phyloP scores from a whole-genome alignment of 2,329 filamentous ascomycete genomes.

The Coniochaeta sp. region DNA sequence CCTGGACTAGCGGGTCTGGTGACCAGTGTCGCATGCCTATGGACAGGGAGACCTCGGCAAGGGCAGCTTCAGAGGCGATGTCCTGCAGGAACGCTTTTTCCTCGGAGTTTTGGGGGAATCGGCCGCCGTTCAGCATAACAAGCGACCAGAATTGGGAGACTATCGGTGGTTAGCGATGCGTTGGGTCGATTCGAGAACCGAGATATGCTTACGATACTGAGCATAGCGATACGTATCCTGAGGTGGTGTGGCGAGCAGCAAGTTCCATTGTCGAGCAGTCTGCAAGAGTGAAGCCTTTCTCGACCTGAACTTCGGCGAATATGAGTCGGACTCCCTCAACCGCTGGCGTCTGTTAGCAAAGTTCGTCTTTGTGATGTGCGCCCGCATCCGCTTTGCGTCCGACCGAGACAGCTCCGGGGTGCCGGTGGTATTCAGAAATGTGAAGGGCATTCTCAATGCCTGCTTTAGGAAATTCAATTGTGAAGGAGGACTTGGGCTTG shows the following conservation, averaged over 20 bases:
- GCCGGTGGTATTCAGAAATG: conserved; percentile 12
- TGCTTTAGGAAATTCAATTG: conserved; percentile 10
- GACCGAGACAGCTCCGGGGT: conserved; percentile 8
- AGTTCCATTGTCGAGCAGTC: not conserved
- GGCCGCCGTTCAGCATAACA: conserved; percentile 6
- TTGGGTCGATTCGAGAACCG: not conserved
- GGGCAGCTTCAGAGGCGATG: conserved; percentile 15
- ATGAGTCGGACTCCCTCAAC: not conserved
- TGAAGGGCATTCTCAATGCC: conserved; percentile 9
- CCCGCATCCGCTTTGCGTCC: conserved; percentile 10
- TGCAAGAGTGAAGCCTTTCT: not conserved
- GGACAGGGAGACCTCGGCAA: conserved; percentile 16
- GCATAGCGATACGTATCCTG: not conserved
- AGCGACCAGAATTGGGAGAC: conserved; percentile 9
- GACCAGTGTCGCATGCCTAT: conserved; percentile 15
- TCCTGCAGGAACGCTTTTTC: conserved; percentile 16
- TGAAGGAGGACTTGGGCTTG: not conserved
- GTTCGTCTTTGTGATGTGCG: conserved; percentile 13
- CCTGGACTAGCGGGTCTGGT: conserved; percentile 11
- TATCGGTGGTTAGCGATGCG: not conserved
- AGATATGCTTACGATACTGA: not conserved
- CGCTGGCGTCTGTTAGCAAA: conserved; percentile 13
- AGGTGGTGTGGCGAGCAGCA: not conserved
- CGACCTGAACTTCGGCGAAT: not conserved
- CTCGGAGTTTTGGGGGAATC: conserved; percentile 3